These are phyloP conservation scores for Corymbia maculata DNA, from an alignment of 345 rosid species.

Conservation along the genomic window DNA sequence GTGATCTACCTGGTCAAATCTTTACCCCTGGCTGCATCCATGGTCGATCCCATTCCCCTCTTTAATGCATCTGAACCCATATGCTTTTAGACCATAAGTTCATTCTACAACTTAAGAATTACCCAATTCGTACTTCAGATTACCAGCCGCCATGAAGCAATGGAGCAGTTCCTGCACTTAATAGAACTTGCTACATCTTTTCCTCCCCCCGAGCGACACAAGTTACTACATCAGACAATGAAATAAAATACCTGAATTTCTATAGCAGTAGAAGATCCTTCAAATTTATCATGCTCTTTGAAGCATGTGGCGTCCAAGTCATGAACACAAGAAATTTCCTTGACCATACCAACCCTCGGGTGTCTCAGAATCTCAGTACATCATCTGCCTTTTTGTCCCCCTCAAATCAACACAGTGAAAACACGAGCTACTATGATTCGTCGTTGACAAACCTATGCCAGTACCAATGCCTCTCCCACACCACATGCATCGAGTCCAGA, in stretches of 20 bases:
- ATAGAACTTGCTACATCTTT: neutral
- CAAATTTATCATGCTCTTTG: neutral
- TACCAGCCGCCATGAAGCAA: neutral
- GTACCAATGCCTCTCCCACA: conserved; percentile 51
- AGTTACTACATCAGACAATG: neutral
- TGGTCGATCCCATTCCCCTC: neutral
- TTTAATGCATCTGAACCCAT: neutral
- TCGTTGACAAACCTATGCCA: conserved; percentile 28
- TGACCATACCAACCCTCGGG: neutral
- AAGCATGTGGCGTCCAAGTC: neutral
- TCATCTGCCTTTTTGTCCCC: neutral
- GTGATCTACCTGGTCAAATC: neutral
- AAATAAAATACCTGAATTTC: neutral
- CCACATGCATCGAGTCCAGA: conserved; percentile 34
- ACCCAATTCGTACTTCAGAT: neutral
- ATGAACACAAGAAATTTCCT: neutral
- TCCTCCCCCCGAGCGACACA: neutral
- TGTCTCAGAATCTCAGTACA: neutral
- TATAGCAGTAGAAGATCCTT: neutral
- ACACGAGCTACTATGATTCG: neutral
- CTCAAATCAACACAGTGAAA: neutral
- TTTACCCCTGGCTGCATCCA: neutral
- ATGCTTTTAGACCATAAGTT: neutral
- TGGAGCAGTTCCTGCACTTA: neutral
- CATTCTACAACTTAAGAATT: neutral